Conservation (phyloP, 1,139 yeast species). For the Ogataea hybrid region DNA sequence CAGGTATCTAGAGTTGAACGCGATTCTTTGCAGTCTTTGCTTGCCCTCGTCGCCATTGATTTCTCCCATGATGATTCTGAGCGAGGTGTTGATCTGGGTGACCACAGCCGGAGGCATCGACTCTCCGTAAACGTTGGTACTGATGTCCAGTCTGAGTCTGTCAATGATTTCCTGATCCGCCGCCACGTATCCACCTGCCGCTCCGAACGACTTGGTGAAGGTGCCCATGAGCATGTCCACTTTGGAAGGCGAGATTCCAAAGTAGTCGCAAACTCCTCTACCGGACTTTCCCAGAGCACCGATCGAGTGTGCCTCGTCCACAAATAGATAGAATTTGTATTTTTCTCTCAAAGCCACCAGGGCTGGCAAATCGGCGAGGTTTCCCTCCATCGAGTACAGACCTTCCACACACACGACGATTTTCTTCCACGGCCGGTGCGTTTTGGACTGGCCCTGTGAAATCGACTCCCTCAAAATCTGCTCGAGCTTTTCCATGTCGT, state of each 20-base stretch:
- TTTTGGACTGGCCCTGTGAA: slow-evolving; percentile 94
- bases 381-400: slow-evolving; percentile 97
- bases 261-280: slow-evolving; percentile 93
- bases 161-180: slow-evolving; percentile 69
- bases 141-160: slow-evolving; percentile 66
- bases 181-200: slow-evolving; percentile 96
- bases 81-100: slow-evolving; percentile 81
- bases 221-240: slow-evolving; percentile 97
- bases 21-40: slow-evolving; percentile 88
- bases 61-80: slow-evolving; percentile 76
- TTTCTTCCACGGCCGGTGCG: slow-evolving; percentile 97
- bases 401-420: slow-evolving; percentile 95
- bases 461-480: slow-evolving; percentile 80
- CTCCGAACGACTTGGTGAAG: slow-evolving; percentile 95
- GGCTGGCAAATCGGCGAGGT: slow-evolving; percentile 81
- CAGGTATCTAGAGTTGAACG: slow-evolving; percentile 91
- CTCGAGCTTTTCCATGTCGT: slow-evolving; percentile 83
- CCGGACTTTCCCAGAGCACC: slow-evolving; percentile 97
- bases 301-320: slow-evolving; percentile 97
- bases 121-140: slow-evolving; percentile 79
- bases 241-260: slow-evolving; percentile 68
- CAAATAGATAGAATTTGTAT: slow-evolving; percentile 85
- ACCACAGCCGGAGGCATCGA: slow-evolving; percentile 87
- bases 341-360: slow-evolving; percentile 73
- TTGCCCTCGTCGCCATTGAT: slow-evolving; percentile 90